Conservation (phyloP, 2,329 filamentous ascomycete species). For the Beauveria pseudobassiana region DNA sequence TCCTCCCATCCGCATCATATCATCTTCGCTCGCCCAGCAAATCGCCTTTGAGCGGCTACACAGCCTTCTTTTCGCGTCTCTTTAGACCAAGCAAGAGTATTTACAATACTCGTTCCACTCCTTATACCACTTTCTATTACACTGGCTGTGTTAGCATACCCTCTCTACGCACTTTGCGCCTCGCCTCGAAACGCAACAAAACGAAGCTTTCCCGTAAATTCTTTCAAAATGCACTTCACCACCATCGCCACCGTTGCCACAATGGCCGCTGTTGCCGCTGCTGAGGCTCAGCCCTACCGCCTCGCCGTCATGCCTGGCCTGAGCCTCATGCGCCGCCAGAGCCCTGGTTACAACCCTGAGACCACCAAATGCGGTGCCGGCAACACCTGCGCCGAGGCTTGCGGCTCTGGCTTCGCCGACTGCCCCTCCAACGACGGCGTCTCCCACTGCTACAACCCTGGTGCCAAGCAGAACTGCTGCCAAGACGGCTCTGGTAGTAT, state of each 20-base stretch:
- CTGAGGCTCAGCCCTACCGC: conserved; percentile 28
- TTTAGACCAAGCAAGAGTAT: conserved; percentile 18
- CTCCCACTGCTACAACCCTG: conserved; percentile 52
- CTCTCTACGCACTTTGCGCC: conserved; percentile 1
- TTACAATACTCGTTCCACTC: conserved; percentile 23
- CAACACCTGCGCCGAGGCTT: conserved; percentile 46
- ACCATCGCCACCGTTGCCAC: conserved; percentile 25
- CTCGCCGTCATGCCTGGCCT: conserved; percentile 31
- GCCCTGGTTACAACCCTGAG: conserved; percentile 41
- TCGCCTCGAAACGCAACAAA: neutral
- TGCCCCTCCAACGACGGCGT: conserved; percentile 42
- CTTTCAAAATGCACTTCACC: conserved; percentile 29
- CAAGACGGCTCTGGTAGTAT: conserved; percentile 48
- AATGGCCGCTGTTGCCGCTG: conserved; percentile 25
- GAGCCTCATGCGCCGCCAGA: conserved; percentile 37
- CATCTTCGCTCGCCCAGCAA: conserved; percentile 5
- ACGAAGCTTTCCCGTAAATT: neutral
- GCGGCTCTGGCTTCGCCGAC: conserved; percentile 40
- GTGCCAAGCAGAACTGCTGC: conserved; percentile 48
- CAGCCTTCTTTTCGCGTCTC: conserved; percentile 12
- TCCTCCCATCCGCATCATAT: conserved; percentile 3
- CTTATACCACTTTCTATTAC: conserved; percentile 12
- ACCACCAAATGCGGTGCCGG: conserved; percentile 41
- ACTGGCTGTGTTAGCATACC: neutral
- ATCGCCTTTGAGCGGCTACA: conserved; percentile 11